phyloP scores from a whole-genome alignment of 2,329 filamentous ascomycete species.

The Cladophialophora exuberans region DNA sequence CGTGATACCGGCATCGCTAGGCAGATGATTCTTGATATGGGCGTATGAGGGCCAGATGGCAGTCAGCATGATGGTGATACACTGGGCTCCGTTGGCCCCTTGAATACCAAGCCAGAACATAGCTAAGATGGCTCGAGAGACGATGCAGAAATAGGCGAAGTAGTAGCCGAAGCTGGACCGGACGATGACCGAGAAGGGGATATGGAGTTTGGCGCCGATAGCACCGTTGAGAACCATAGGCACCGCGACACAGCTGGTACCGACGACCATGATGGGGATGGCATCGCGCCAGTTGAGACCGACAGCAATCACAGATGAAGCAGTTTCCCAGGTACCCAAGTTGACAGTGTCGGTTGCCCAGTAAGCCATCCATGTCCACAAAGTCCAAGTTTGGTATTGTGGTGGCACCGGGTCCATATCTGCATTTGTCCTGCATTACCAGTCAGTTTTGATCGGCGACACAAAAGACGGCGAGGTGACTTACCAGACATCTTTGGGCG shows the following conservation, averaged over 20 bases:
- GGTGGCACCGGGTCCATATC: slow-evolving; percentile 50
- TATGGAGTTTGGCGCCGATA: slow-evolving; percentile 49
- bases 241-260: slow-evolving; percentile 35
- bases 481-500: slow-evolving; percentile 51
- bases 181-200: slow-evolving; percentile 61
- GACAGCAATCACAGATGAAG: slow-evolving; percentile 52
- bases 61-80: slow-evolving; percentile 39
- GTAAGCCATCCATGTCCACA: slow-evolving; percentile 46
- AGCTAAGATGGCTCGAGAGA: slow-evolving; percentile 57
- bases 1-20: slow-evolving; percentile 56
- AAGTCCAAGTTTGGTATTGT: slow-evolving; percentile 27
- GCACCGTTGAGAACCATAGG: slow-evolving; percentile 55
- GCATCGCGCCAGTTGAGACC: slow-evolving; percentile 55
- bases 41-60: slow-evolving; percentile 51
- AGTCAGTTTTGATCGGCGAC: slow-evolving; percentile 35
- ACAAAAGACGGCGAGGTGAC: slow-evolving; percentile 26
- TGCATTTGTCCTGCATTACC: slow-evolving; percentile 52
- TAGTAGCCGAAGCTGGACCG: slow-evolving; percentile 62
- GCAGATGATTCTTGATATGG: slow-evolving; percentile 57
- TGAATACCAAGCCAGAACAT: slow-evolving; percentile 57
- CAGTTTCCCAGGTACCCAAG: slow-evolving; percentile 57
- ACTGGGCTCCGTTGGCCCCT: slow-evolving; percentile 39
- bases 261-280: slow-evolving; percentile 27
- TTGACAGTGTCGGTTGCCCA: slow-evolving; percentile 48
- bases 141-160: slow-evolving; percentile 59